phyloP scores from a whole-genome alignment of 495 filamentous ascomycete genomes.

The Astrothelium macrocarpum region DNA sequence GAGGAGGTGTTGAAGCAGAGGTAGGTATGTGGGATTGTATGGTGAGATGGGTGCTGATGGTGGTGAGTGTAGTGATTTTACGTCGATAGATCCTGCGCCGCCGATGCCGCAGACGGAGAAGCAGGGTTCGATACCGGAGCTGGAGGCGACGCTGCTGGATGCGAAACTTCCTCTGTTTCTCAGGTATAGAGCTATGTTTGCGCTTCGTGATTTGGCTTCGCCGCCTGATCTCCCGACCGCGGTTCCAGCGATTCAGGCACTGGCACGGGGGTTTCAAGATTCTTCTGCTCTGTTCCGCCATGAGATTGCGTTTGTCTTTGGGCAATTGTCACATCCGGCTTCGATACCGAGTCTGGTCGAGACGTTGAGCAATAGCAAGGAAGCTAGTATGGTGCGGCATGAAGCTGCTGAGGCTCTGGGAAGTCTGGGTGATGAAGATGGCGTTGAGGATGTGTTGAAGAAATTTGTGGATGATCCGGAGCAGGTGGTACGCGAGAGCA shows the following conservation, averaged over 20 bases:
- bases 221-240: conserved; percentile 84
- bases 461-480: conserved; percentile 82
- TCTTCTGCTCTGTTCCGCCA: conserved; percentile 91
- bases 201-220: conserved; percentile 83
- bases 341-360: conserved; percentile 80
- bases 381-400: conserved; percentile 93
- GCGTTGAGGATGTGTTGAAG: conserved; percentile 77
- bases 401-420: conserved; percentile 97
- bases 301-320: conserved; percentile 97
- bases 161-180: conserved; percentile 72
- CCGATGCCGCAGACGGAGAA: conserved; percentile 54
- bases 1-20: conserved; percentile 68
- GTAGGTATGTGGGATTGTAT: conserved; percentile 34
- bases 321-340: conserved; percentile 90
- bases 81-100: conserved; percentile 91
- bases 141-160: conserved; percentile 70
- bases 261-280: conserved; percentile 82
- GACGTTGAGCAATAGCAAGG: conserved; percentile 64
- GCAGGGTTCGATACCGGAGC: conserved; percentile 55
- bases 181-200: conserved; percentile 96
- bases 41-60: conserved; percentile 15
- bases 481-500: conserved; percentile 86
- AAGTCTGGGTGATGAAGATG: conserved; percentile 85
- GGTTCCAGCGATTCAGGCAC: conserved; percentile 66
- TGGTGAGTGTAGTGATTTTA: conserved; percentile 60